A percentile compares a stretch with the other conserved stretches of the same genome.
Evolutionary conservation across 345 rosid species (phyloP).

Genomic region (Geranium rotundifolium): DNA sequence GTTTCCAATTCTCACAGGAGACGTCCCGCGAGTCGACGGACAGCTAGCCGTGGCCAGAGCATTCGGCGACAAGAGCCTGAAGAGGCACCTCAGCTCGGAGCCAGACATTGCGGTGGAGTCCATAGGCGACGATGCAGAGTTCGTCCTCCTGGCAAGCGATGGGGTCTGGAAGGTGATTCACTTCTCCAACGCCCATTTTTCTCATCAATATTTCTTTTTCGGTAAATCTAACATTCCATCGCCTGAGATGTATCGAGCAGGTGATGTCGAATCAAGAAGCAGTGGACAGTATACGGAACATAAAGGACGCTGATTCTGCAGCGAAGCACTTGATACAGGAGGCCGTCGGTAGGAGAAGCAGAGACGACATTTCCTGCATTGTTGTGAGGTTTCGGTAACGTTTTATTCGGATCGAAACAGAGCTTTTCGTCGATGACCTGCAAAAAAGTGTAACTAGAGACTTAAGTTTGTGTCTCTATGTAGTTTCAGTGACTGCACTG

Average conservation of each 20-base stretch:
- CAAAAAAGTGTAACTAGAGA: no score
- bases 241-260: slow-evolving; percentile 9
- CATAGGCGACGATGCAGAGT: slow-evolving; percentile 36
- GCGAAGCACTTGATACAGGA: slow-evolving; percentile 19
- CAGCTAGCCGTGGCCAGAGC: slow-evolving; percentile 91
- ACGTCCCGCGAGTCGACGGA: slow-evolving; percentile 85
- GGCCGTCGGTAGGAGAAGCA: slow-evolving; percentile 24
- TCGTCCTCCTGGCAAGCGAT: slow-evolving; percentile 74
- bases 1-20: slow-evolving; percentile 37
- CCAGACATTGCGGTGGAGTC: slow-evolving; percentile 37
- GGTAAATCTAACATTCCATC: background rate
- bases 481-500: no score
- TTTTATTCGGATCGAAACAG: no score
- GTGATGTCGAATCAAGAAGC: slow-evolving; percentile 44
- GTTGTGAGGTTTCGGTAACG: slow-evolving; percentile 17
- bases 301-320: slow-evolving; percentile 22
- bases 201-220: background rate
- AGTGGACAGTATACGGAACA: slow-evolving; percentile 10
- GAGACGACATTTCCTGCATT: slow-evolving; percentile 35
- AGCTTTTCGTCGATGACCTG: no score
- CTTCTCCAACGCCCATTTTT: background rate
- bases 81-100: slow-evolving; percentile 80
- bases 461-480: no score
- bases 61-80: slow-evolving; percentile 76
- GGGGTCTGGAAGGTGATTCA: slow-evolving; percentile 77